A percentile compares a stretch with the other conserved stretches of the same genome.
Evolutionary conservation across 345 rosid species (phyloP).

Genomic region (Pistacia atlantica): DNA sequence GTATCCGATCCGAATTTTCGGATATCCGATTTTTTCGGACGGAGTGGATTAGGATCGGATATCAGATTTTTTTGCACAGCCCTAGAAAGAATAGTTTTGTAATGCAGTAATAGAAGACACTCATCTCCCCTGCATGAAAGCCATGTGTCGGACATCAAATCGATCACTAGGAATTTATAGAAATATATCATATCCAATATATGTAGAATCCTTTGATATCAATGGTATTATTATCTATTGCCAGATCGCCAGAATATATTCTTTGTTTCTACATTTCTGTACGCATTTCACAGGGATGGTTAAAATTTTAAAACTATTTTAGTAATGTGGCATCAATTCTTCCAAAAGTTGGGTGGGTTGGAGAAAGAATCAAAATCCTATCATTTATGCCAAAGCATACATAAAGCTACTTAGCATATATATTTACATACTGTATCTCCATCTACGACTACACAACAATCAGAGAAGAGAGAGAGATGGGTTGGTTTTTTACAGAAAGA

Average conservation of each 20-base stretch:
- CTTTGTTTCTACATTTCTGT: neutral
- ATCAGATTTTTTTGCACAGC: no score
- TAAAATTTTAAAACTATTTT: neutral
- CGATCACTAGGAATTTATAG: no score
- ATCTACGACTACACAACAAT: neutral
- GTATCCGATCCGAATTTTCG: no score
- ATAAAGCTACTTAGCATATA: neutral
- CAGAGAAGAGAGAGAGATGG: conserved; percentile 35
- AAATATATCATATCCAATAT: no score
- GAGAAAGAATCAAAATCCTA: conserved; percentile 33
- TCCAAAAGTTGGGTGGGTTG: conserved; percentile 27
- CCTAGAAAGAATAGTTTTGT: no score
- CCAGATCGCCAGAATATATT: conserved; percentile 9
- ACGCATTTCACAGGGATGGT: neutral
- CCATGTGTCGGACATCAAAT: no score
- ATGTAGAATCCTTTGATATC: no score
- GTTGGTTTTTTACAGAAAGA: conserved; percentile 56
- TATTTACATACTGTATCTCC: neutral
- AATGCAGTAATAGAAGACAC: no score
- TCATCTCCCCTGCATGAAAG: no score
- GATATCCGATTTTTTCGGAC: no score
- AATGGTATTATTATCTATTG: no score
- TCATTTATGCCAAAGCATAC: conserved; percentile 48
- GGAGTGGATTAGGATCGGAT: no score
- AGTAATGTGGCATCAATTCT: neutral